Evolutionary conservation across 345 rosid species (phyloP), one percentile per base, ranked within the genome.

Genomic region (Viola odorata): DNA sequence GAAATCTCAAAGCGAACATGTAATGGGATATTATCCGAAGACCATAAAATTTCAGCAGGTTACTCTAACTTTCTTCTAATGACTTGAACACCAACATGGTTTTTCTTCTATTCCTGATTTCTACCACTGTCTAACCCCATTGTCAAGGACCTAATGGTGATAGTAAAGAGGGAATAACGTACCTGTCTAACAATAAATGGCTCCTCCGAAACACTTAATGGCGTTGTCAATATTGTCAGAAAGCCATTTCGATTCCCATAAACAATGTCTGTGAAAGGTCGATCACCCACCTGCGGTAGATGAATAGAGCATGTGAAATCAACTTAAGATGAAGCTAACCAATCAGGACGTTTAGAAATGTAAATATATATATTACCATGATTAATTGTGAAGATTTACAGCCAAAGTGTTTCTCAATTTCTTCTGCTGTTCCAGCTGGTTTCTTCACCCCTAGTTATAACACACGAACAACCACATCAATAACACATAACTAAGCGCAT

Each of bases 181-280:
- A 94, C 97, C 99, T 86, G 99, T 74, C 86, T 81, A 74, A 91
- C 99, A 57, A 95, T 82, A 77, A 84, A 88, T 55, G 96, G 97
- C 75, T 95, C 99, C 76, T 85, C 85, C 40, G 78, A 70, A 58
- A 80, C 80, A 77, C 88, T 86, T 55, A 95, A 61, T 7, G 99
- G 99, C 70, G 80, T 86, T 6, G 91, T 85, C 55, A 94, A 73
- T 45, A 91, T 66, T 3, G 99, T 91, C 54, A 91, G 68, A 76
- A 85, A 86, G 23, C 92, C 92, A 66, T 88, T 91, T 70, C 91
- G 81, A 62, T 86, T 95, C 41, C 99, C 97, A 56, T 61, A 95
- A 51, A 88, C 96, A 17, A 88, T 71, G 63, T 91, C 99, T 8
- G 99, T 95, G 65, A 95, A 88, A 39, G 97, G 97, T 45, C 97